Conservation (phyloP, 148 eudicot species). For the Nepenthes gracilis region DNA sequence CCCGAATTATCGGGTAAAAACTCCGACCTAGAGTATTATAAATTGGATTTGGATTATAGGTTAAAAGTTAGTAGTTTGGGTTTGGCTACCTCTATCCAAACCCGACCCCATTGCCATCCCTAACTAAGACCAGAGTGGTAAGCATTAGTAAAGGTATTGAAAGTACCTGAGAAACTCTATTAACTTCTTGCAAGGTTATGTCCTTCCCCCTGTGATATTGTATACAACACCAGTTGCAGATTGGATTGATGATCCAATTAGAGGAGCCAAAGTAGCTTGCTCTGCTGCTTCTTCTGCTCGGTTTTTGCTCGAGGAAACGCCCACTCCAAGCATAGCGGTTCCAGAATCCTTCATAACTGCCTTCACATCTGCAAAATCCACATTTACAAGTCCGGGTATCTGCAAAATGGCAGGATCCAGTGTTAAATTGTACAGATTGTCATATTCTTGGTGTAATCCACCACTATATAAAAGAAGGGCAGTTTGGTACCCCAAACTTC, state of each 20-base stretch:
- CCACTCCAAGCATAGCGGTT: slow-evolving; percentile 99
- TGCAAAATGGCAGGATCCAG: slow-evolving; percentile 9
- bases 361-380: slow-evolving; percentile 97
- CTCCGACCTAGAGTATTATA: too few relatives aligned
- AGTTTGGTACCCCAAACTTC: too few relatives aligned
- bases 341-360: slow-evolving; percentile 98
- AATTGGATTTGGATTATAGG: too few relatives aligned
- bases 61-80: too few relatives aligned
- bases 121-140: too few relatives aligned
- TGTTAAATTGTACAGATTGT: background rate
- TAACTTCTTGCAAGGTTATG: slow-evolving; percentile 94
- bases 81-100: too few relatives aligned
- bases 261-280: slow-evolving; percentile 96
- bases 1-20: too few relatives aligned
- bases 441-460: too few relatives aligned
- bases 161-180: slow-evolving; percentile 89
- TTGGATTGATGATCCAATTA: slow-evolving; percentile 95
- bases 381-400: slow-evolving; percentile 99
- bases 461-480: too few relatives aligned
- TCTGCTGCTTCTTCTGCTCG: slow-evolving; percentile 99
- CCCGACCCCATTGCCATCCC: too few relatives aligned
- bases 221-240: slow-evolving; percentile 98
- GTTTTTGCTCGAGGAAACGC: slow-evolving; percentile 95
- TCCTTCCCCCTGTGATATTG: slow-evolving; percentile 98
- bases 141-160: too few relatives aligned